Percentiles rank a stretch among this genome's conserved stretches.
phyloP scores from a whole-genome alignment of 140 eudicot genomes.

The Cichorium intybus region DNA sequence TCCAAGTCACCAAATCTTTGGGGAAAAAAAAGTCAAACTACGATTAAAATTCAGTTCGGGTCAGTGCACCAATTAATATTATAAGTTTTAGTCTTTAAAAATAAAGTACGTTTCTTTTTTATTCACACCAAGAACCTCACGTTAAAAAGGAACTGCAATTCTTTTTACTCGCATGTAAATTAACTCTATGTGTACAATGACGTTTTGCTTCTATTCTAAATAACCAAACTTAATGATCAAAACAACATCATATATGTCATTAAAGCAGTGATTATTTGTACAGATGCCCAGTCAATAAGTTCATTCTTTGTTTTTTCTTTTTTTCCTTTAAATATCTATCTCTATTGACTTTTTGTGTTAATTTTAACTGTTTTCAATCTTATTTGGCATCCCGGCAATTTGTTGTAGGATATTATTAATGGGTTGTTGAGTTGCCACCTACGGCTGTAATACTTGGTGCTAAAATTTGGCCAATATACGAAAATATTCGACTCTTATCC shows the following conservation, averaged over 20 bases:
- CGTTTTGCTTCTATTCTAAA: too few species aligned
- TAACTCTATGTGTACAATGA: slow-evolving; percentile 21
- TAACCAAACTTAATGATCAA: background rate
- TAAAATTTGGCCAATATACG: background rate
- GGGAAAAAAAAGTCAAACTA: background rate
- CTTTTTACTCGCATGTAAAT: too few species aligned
- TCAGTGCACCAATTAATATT: background rate
- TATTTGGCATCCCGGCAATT: background rate
- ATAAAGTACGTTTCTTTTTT: background rate
- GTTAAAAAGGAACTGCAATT: too few species aligned
- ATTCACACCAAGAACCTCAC: too few species aligned
- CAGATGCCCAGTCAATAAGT: background rate
- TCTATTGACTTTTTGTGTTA: background rate
- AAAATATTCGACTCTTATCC: background rate
- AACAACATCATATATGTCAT: background rate
- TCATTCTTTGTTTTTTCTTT: background rate
- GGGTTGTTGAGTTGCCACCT: background rate
- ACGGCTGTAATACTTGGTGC: background rate
- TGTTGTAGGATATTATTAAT: background rate
- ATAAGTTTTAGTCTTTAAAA: too few species aligned
- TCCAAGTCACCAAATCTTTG: slow-evolving; percentile 20
- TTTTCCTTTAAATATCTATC: background rate
- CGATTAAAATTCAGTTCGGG: background rate
- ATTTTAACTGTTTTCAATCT: background rate
- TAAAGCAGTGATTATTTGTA: background rate